A percentile compares a stretch with the other conserved stretches of the same genome.
Conservation (phyloP, 148 eudicot genomes). For the Beta vulgaris region DNA sequence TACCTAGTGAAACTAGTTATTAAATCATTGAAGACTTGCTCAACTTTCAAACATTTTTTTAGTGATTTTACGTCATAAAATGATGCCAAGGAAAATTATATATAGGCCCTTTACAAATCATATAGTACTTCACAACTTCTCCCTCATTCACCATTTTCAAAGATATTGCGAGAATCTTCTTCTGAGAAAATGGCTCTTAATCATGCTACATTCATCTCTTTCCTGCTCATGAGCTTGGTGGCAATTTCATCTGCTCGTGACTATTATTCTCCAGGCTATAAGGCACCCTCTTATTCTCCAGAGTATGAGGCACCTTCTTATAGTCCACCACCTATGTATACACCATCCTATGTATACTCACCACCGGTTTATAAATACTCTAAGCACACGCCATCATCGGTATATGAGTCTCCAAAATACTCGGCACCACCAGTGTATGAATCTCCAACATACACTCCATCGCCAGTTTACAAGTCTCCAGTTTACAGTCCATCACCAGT, state of each 20-base stretch:
- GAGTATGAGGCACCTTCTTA: not conserved
- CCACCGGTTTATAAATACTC: too few species aligned
- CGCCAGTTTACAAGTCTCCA: not conserved
- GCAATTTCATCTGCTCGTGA: slow-evolving; percentile 18
- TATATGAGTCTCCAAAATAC: not conserved
- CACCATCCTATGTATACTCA: too few species aligned
- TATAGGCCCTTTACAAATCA: not conserved
- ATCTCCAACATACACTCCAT: not conserved
- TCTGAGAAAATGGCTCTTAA: slow-evolving; percentile 4
- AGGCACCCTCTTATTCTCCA: slow-evolving; percentile 5
- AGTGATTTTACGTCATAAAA: not conserved
- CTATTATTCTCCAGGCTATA: not conserved
- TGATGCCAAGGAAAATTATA: not conserved
- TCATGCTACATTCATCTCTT: slow-evolving; percentile 1
- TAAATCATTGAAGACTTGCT: not conserved
- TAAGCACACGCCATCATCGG: too few species aligned
- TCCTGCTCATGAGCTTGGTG: slow-evolving; percentile 11
- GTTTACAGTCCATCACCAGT: not conserved
- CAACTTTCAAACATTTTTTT: not conserved
- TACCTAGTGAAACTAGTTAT: not conserved
- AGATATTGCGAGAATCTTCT: not conserved
- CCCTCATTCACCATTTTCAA: not conserved
- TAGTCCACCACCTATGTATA: not conserved
- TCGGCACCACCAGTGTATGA: not conserved
- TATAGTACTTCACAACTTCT: slow-evolving; percentile 6